Evolutionary conservation across 2,329 filamentous ascomycete species (phyloP), one percentile per base, ranked within the genome.

Genomic region (Xylariales sp.): DNA sequence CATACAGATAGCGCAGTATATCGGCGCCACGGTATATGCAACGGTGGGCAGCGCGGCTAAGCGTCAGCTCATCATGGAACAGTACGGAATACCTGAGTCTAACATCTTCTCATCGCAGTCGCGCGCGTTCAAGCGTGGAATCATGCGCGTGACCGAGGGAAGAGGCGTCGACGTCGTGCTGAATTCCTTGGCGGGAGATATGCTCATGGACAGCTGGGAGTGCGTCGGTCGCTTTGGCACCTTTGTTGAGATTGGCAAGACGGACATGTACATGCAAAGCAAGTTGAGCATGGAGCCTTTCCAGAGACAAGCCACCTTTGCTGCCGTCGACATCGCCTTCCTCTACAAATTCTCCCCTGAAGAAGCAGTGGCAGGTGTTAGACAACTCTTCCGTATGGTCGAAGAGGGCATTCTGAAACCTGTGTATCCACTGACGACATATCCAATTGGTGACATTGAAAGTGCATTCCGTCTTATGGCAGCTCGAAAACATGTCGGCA

Each of bases 381-480:
- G 25, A 24, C 21, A 28, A 7, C 40, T 38, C 5, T 19, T 48
- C 10, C n/a, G 37, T 23, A 40, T 41, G 30, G 37, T 44, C 15
- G 37, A 41, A 10, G 37, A 47, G 21, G 42, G 44, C 5, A 15
- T 35, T 10, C 37, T 40, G 6, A 40, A 45, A 10, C 44, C 53
- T 4, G 46, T 57, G 11, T n/a, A 38, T 2, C 49, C 49, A 6
- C 33, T 56, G 7, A 51, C 53, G 41, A 16, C 38, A 17, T 45
- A 52, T 46, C 25, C 29, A 12, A 41, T 43, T 6, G 28, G 34
- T 1, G 38, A 54, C 3, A 41, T 60, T 2, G 42, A 46, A 6
- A 48, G 61, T 4, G 59, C 59, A 3, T 62, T 66, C 44, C 44
- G 56, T 4, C 53, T 55, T 28, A 57, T 66, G 55, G 59, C 63